A percentile compares a stretch with the other conserved stretches of the same genome.
phyloP scores from a whole-genome alignment of 2,329 filamentous ascomycete species.

The Phialemonium atrogriseum region DNA sequence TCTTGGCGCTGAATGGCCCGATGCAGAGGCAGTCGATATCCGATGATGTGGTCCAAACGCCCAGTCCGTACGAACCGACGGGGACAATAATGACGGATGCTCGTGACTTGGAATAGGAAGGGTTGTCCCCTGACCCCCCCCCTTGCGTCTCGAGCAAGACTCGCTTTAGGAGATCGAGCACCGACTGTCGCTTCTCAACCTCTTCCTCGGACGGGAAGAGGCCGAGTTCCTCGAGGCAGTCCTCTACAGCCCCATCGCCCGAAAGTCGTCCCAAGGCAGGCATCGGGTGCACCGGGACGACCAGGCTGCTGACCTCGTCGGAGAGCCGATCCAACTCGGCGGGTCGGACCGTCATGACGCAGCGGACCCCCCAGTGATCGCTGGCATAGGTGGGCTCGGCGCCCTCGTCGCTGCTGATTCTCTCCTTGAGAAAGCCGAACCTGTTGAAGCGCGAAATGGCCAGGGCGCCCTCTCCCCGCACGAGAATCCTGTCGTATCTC shows the following conservation, averaged over 20 bases:
- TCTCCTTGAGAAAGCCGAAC: conserved; percentile 40
- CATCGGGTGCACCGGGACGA: conserved; percentile 24
- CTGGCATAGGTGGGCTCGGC: conserved; percentile 28
- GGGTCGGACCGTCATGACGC: conserved; percentile 23
- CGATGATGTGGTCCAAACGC: conserved; percentile 51
- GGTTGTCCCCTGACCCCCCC: conserved; percentile 1
- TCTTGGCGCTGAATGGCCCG: conserved; percentile 49
- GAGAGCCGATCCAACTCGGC: conserved; percentile 7
- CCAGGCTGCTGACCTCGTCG: conserved; percentile 14
- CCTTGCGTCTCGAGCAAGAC: conserved; percentile 25
- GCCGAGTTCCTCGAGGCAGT: conserved; percentile 24
- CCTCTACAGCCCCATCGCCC: conserved; percentile 24
- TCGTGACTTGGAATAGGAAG: not conserved
- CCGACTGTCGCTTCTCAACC: conserved; percentile 27
- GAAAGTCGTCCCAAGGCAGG: conserved; percentile 21
- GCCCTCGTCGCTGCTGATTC: conserved; percentile 7
- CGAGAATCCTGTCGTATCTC: conserved; percentile 56
- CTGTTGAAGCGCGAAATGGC: conserved; percentile 41
- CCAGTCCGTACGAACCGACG: conserved; percentile 59
- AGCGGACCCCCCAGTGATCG: conserved; percentile 52
- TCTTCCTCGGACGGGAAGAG: conserved; percentile 42
- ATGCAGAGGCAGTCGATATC: conserved; percentile 61
- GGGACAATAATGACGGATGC: conserved; percentile 42
- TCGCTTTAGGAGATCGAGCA: conserved; percentile 35
- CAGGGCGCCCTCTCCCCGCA: conserved; percentile 33